Evolutionary conservation across 257 asterid species (phyloP).

Genomic region (Jasminum sambac): DNA sequence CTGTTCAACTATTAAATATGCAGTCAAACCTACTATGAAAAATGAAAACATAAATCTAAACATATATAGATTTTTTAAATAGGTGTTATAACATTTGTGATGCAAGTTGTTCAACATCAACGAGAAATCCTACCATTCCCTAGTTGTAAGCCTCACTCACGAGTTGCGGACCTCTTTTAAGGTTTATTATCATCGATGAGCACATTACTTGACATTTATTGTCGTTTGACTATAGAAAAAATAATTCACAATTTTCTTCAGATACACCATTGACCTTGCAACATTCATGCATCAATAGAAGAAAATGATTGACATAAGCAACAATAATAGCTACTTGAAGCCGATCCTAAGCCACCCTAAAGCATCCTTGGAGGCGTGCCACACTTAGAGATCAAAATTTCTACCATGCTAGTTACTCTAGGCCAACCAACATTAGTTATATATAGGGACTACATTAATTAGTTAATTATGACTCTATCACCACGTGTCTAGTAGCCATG

Average conservation of each 20-base stretch:
- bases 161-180: background rate
- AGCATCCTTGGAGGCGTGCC: too few relatives aligned
- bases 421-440: too few relatives aligned
- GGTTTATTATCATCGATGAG: background rate
- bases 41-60: background rate
- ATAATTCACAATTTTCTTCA: background rate
- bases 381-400: too few relatives aligned
- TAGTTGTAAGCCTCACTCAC: background rate
- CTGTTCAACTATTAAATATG: constrained; percentile 41
- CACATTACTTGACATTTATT: background rate
- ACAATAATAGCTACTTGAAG: background rate
- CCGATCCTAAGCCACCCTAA: too few relatives aligned
- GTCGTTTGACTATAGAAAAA: background rate
- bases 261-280: background rate
- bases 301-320: background rate
- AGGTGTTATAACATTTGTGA: background rate
- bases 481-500: too few relatives aligned
- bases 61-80: background rate
- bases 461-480: too few relatives aligned
- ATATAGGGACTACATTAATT: too few relatives aligned
- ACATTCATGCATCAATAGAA: background rate
- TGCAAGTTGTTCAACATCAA: background rate
- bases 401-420: too few relatives aligned
- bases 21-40: background rate
- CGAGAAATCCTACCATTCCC: constrained; percentile 1